phyloP scores from a whole-genome alignment of 2,329 filamentous ascomycete species.

The Kalaharituber pfeilii region DNA sequence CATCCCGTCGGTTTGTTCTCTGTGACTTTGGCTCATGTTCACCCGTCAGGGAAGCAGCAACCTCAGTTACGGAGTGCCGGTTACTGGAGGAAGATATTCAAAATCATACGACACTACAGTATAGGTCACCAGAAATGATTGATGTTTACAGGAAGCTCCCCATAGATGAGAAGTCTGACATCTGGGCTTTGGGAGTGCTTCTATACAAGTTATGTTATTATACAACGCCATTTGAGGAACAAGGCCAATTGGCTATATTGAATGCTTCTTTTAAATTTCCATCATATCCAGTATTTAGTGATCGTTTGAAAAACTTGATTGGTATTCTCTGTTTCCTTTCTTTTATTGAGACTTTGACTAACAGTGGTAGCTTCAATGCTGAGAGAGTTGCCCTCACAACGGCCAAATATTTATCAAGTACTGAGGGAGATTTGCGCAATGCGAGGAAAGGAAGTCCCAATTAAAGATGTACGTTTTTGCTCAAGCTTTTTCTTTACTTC shows the following conservation, averaged over 20 bases:
- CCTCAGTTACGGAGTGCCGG: slow-evolving; percentile 71
- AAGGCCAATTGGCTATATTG: slow-evolving; percentile 89
- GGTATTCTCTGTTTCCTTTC: no score
- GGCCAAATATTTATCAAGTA: slow-evolving; percentile 91
- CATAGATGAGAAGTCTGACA: slow-evolving; percentile 97
- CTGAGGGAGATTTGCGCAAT: slow-evolving; percentile 72
- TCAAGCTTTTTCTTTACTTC: neutral
- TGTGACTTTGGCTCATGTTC: slow-evolving; percentile 96
- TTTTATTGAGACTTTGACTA: slow-evolving; percentile 15
- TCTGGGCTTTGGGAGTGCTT: slow-evolving; percentile 89
- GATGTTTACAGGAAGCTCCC: slow-evolving; percentile 93
- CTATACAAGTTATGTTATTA: slow-evolving; percentile 99
- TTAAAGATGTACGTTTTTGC: slow-evolving; percentile 56
- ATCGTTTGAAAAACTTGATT: slow-evolving; percentile 75
- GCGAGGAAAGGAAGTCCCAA: slow-evolving; percentile 69
- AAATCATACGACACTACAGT: slow-evolving; percentile 91
- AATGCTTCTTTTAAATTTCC: slow-evolving; percentile 92
- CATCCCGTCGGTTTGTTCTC: slow-evolving; percentile 68
- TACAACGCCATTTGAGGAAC: slow-evolving; percentile 94
- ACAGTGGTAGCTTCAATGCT: slow-evolving; percentile 45
- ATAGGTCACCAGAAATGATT: slow-evolving; percentile 95
- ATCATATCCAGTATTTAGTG: slow-evolving; percentile 72
- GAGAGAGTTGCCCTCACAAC: slow-evolving; percentile 56
- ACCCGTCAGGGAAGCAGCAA: slow-evolving; percentile 64
- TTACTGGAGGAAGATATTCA: slow-evolving; percentile 94